Conservation (phyloP, 1,139 yeast species). For the Saccharomyces hybrid region DNA sequence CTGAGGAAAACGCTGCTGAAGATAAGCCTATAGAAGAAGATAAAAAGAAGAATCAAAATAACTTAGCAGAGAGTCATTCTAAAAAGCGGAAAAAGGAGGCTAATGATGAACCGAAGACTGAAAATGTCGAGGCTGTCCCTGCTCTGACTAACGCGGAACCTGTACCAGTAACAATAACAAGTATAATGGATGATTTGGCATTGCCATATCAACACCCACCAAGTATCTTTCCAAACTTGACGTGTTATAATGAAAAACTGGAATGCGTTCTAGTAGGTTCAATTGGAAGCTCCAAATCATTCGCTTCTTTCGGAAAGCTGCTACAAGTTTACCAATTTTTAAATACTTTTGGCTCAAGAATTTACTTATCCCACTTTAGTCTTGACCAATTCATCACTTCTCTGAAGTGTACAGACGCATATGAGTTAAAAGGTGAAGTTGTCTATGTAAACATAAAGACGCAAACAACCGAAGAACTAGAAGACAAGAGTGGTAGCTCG, state of each 20-base stretch:
- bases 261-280: slow-evolving; percentile 15
- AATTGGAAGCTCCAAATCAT: slow-evolving; percentile 2
- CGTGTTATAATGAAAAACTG: slow-evolving; percentile 16
- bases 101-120: slow-evolving; percentile 4
- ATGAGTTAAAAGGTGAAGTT: slow-evolving; percentile 25
- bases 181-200: slow-evolving; percentile 32
- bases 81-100: slow-evolving; percentile 13
- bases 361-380: slow-evolving; percentile 23
- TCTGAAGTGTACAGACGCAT: slow-evolving; percentile 25
- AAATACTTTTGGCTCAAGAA: slow-evolving; percentile 22
- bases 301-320: slow-evolving; percentile 21
- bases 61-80: neutral
- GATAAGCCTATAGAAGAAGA: slow-evolving; percentile 9
- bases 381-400: slow-evolving; percentile 28
- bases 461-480: slow-evolving; percentile 16
- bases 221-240: slow-evolving; percentile 12
- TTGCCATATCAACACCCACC: slow-evolving; percentile 27
- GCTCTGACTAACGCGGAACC: slow-evolving; percentile 2
- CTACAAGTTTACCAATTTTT: slow-evolving; percentile 28
- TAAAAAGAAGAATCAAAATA: slow-evolving; percentile 4
- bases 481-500: neutral
- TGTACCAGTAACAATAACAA: slow-evolving; percentile 21
- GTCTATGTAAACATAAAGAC: slow-evolving; percentile 29
- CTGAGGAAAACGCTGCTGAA: slow-evolving; percentile 6
- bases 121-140: slow-evolving; percentile 4